phyloP scores from a whole-genome alignment of 768 basidiomycete species.

The Mycena capillaripes region DNA sequence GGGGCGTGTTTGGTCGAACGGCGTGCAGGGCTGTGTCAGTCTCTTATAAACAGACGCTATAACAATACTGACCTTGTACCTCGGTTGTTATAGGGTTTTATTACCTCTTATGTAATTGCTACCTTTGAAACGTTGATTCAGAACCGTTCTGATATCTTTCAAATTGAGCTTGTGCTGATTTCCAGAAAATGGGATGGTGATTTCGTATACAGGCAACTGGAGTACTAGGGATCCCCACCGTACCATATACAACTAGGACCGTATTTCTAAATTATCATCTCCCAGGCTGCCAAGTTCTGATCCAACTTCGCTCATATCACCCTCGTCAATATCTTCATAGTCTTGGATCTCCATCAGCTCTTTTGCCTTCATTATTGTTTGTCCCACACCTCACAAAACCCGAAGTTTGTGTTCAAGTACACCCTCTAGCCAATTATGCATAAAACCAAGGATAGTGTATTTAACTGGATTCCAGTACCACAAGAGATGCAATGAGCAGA shows the following conservation, averaged over 20 bases:
- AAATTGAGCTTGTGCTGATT: no score
- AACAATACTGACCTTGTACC: no score
- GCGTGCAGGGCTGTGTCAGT: no score
- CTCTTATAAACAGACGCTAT: no score
- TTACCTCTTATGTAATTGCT: no score
- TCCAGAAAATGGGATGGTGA: no score
- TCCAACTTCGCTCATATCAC: not conserved
- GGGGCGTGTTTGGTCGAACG: no score
- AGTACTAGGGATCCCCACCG: no score
- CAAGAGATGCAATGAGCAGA: constrained; percentile 31
- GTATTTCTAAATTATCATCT: not conserved
- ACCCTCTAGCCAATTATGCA: no score
- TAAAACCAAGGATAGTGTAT: constrained; percentile 32
- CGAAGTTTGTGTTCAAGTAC: constrained; percentile 32
- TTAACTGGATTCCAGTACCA: constrained; percentile 36
- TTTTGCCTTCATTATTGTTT: constrained; percentile 4
- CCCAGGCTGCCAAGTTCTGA: not conserved
- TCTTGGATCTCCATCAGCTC: constrained; percentile 6
- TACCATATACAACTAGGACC: not conserved
- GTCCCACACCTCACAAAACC: constrained; percentile 34
- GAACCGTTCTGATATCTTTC: no score
- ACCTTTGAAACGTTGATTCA: no score
- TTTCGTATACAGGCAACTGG: not conserved
- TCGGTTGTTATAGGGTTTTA: no score
- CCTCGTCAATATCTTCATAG: constrained; percentile 2